Evolutionary conservation across 768 basidiomycete species (phyloP), one percentile per base, ranked within the genome.

Genomic region (Candolleomyces eurysporus): DNA sequence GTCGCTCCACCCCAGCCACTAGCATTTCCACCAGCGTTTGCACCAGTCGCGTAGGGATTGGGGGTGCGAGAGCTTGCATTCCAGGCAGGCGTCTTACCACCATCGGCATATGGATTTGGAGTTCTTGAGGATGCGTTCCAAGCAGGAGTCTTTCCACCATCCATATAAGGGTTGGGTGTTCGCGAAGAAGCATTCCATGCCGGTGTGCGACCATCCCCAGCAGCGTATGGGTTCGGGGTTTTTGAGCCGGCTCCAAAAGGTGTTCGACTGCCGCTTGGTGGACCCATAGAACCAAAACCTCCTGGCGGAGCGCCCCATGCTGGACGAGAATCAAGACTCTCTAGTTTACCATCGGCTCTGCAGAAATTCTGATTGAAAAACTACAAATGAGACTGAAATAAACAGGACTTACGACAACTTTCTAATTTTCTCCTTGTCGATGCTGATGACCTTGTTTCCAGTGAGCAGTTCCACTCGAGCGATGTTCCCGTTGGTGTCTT

Each of bases 381-480:
- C 48, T 5, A 50, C 17, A 32, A 6, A 10, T 2, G n/a, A 40
- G 16, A 36, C 4, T 7, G 60, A 52, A 16, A 36, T 49, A 30
- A 22, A 42, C 26, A n/a, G 45, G 50, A 82, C 91, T 69, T 69
- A 93, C 92, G 85, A 72, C 75, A 88, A 82, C 59, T 88, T 82
- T 63, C 84, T 82, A 19, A 96, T 73, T 69, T 91, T 92, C 49
- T 83, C 82, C 69, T 94, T 92, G 52, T 91, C 90, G 60, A 98
- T 87, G 43, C 88, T 89, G 61, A 99, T 87, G 21, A 95, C 80
- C 73, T 93, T 95, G 74, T 95, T 96, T 17, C 81, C 80, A 43
- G 89, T 90, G 14, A 94, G 88, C n/a, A 99, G 78, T 73, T 98
- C 97, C 14, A 99, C 94, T 46, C 97, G 85, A 1, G 90, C 92